Evolutionary conservation across 768 basidiomycete genomes (phyloP).

Genomic region (Suillus subluteus): DNA sequence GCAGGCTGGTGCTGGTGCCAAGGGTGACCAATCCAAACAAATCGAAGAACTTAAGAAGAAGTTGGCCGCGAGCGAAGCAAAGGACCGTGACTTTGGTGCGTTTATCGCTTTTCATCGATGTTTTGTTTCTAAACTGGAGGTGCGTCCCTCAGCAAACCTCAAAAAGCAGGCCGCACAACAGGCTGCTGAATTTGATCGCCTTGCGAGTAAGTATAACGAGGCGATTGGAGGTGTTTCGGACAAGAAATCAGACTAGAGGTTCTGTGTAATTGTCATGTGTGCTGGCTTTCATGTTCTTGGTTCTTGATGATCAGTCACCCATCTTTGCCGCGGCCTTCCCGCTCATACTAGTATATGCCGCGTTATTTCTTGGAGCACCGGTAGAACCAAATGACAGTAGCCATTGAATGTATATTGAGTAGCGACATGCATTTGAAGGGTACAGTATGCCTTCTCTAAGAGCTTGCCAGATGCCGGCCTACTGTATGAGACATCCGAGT

Average conservation of each 20-base stretch:
- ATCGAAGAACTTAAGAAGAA: conserved; percentile 72
- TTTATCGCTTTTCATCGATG: conserved; percentile 10
- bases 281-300: neutral
- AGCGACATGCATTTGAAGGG: too few species aligned
- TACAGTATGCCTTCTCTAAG: too few species aligned
- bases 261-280: neutral
- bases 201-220: conserved; percentile 77
- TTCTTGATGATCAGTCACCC: neutral
- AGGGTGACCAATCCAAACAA: conserved; percentile 39
- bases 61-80: conserved; percentile 57
- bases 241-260: conserved; percentile 66
- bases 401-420: neutral
- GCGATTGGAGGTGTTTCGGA: conserved; percentile 60
- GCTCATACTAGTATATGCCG: too few species aligned
- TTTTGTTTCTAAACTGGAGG: neutral
- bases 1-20: conserved; percentile 41
- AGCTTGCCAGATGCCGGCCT: too few species aligned
- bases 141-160: neutral
- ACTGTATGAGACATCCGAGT: too few species aligned
- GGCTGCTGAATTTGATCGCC: conserved; percentile 78
- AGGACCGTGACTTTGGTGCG: conserved; percentile 69
- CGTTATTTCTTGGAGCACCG: too few species aligned
- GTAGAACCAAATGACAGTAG: too few species aligned
- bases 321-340: neutral
- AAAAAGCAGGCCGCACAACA: conserved; percentile 78